Conservation (phyloP, 2,329 filamentous ascomycete genomes). For the Calonectria pseudoreteaudii region DNA sequence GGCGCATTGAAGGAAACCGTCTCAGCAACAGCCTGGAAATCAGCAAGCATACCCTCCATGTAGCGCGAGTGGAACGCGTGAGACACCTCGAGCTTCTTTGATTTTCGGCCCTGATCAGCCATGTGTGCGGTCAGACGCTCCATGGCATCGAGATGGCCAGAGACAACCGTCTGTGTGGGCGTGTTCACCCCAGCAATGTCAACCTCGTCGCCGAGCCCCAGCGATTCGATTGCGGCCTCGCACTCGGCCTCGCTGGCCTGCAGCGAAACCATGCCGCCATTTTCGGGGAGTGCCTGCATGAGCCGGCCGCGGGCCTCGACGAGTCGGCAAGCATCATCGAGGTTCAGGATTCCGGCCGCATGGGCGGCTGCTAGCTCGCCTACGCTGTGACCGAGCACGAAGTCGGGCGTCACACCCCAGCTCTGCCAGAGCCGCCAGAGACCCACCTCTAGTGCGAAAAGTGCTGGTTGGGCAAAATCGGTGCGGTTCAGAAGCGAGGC, state of each 20-base stretch:
- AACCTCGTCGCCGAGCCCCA: background rate
- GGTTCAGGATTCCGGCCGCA: background rate
- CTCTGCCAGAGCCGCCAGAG: background rate
- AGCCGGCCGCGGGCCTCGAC: background rate
- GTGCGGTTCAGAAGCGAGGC: background rate
- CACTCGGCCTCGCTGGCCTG: background rate
- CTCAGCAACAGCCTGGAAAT: background rate
- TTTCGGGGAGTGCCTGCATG: background rate
- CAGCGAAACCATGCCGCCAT: background rate
- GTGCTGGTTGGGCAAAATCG: background rate
- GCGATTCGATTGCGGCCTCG: background rate
- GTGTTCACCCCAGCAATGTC: background rate
- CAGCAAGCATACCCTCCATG: background rate
- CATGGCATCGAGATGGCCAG: background rate
- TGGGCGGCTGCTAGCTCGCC: background rate
- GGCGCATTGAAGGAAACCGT: background rate
- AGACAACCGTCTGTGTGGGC: background rate
- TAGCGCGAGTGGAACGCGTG: background rate
- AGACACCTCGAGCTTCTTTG: background rate
- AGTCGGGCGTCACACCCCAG: background rate
- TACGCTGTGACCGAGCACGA: background rate
- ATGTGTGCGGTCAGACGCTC: background rate
- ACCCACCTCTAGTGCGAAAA: background rate
- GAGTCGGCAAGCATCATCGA: background rate
- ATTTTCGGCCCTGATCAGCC: background rate